Conservation (phyloP, 192 early-diverging fungal genomes). For the Obelidium mucronatum region DNA sequence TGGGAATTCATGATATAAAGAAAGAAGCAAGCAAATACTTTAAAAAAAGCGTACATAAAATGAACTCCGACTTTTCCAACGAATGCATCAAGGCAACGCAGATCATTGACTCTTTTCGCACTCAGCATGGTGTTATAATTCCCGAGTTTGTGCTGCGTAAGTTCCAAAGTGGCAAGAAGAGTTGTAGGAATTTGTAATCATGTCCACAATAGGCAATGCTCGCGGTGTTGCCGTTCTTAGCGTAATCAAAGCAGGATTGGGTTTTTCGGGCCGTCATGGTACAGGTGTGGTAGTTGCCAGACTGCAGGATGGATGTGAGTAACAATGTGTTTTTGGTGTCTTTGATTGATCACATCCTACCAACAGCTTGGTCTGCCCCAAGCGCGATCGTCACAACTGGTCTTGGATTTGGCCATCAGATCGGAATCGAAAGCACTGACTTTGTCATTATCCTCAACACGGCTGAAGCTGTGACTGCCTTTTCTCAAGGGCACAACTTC, state of each 20-base stretch:
- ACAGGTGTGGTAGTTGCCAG: slow-evolving; percentile 88
- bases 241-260: slow-evolving; percentile 88
- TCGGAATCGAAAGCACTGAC: slow-evolving; percentile 90
- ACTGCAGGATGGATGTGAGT: slow-evolving; percentile 68
- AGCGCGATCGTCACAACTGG: slow-evolving; percentile 82
- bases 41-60: no score
- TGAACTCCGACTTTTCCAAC: no score
- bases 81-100: background rate
- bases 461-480: slow-evolving; percentile 66
- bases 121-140: background rate
- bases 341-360: slow-evolving; percentile 43
- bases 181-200: background rate
- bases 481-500: background rate
- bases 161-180: no score
- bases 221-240: slow-evolving; percentile 84
- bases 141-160: background rate
- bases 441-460: slow-evolving; percentile 87
- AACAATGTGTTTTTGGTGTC: background rate
- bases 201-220: background rate
- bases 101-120: background rate
- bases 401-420: slow-evolving; percentile 85
- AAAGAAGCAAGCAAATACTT: no score
- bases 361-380: slow-evolving; percentile 77
- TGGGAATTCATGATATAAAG: no score
- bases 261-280: slow-evolving; percentile 84